phyloP scores from a whole-genome alignment of 192 early-diverging fungal genomes.

The Umbelopsis ramanniana region DNA sequence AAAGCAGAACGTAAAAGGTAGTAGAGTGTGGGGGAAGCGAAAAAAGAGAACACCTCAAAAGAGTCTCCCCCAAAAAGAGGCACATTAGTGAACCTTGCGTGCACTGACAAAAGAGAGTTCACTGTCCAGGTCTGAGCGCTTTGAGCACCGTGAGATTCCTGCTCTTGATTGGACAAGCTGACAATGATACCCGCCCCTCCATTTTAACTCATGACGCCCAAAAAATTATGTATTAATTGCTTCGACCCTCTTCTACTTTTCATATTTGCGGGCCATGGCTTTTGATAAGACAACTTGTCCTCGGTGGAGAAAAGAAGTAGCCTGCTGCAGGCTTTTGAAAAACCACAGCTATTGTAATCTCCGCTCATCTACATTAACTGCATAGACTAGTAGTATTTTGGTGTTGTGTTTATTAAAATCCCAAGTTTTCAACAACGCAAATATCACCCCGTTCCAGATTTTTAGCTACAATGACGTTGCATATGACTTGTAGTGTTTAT shows the following conservation, averaged over 20 bases:
- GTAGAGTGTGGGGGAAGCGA: neutral
- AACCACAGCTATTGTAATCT: neutral
- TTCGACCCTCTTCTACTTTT: no score
- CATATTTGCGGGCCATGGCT: no score
- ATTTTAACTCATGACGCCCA: no score
- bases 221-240: no score
- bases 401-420: neutral
- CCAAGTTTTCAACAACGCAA: no score
- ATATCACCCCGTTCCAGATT: no score
- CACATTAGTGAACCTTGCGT: no score
- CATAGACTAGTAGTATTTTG: no score
- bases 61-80: neutral
- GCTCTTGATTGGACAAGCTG: conserved; percentile 18
- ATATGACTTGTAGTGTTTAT: no score
- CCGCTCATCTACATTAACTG: neutral
- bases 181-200: neutral
- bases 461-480: no score
- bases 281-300: no score
- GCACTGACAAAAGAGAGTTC: no score
- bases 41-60: neutral
- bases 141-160: neutral
- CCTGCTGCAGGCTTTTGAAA: neutral
- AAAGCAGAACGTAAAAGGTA: neutral
- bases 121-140: conserved; percentile 12
- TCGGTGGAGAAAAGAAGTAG: neutral